Base-by-base conservation (phyloP, 768 basidiomycete species). In the Neoboletus subvelutipes region DNA sequence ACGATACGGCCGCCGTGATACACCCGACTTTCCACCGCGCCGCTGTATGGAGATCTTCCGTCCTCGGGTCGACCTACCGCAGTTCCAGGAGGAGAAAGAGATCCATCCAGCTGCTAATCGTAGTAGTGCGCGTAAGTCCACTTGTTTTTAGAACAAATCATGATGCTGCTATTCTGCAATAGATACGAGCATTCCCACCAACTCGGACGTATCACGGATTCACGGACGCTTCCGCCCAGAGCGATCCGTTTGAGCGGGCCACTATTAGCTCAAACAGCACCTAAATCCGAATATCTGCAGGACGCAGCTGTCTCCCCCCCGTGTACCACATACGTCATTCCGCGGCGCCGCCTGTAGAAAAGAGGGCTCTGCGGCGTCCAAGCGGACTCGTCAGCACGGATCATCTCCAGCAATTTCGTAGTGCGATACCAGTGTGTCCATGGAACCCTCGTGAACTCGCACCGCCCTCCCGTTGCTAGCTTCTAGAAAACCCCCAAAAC, bases 121-220 rank as follows among this genome's bases (percentile, higher is more conserved):
- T n/a, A 29, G 18, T n/a, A 29, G 28, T 29, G 28, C 26, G 24
- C 43, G n/a, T n/a, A n/a, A 26, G 6, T 41, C 20, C 24, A 26
- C 43, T 26, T 26, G 43, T 26, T 37, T 26, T 45, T 45, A 45
- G 26, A 18, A 45, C 43, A 39, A 28, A 40, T n/a, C 29, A 28
- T 29, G 58, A 54, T 52, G 41, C 15, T 51, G 22, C 24, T 13
- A 37, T 52, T 6, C 42, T 26, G 42, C 42, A 45, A 58, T 43
- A 18, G 51, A 49, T 24, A 11, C 12, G 9, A n/a, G 13, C 18
- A n/a, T 47, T 52, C 56, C 56, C 56, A 51, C 56, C 48, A 17
- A 8, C 24, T 48, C 37, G 40, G 40, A 13, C 3, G 22, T 7
- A 33, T 12, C n/a, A 29, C 13, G n/a, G 26, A 10, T 17, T 42